These are phyloP conservation scores for Galeopsis tetrahit DNA, from an alignment of 257 asterid genomes.

Conservation along the genomic window DNA sequence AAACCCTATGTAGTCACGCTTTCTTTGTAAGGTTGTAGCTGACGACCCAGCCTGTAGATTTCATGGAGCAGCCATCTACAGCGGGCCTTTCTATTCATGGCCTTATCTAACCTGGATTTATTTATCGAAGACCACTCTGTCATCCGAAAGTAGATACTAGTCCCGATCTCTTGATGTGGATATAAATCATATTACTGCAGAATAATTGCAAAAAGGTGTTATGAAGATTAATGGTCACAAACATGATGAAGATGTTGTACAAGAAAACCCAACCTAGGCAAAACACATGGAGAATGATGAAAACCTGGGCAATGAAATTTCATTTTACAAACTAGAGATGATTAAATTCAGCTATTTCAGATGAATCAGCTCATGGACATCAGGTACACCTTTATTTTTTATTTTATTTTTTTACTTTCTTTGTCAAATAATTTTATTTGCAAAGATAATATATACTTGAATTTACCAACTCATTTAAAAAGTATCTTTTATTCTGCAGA, in stretches of 20 bases:
- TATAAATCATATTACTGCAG: constrained; percentile 42
- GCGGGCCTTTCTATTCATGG: too few relatives aligned
- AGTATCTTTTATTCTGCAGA: too few relatives aligned
- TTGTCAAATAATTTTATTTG: background rate
- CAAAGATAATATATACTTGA: background rate
- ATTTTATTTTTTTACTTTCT: background rate
- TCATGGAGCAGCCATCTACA: constrained; percentile 91
- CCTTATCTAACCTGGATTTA: constrained; percentile 83
- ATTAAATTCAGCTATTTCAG: constrained; percentile 63
- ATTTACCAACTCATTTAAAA: background rate
- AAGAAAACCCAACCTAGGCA: constrained; percentile 60
- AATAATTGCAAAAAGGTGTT: constrained; percentile 50
- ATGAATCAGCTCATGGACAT: constrained; percentile 59
- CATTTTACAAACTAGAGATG: constrained; percentile 94
- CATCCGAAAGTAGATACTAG: constrained; percentile 71
- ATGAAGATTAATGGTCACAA: constrained; percentile 66
- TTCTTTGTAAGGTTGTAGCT: constrained; percentile 60
- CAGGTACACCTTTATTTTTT: constrained; percentile 50
- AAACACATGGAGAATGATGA: constrained; percentile 80
- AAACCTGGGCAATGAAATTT: constrained; percentile 69
- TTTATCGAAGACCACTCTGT: constrained; percentile 86
- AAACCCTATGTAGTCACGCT: too few relatives aligned
- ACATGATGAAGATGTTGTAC: constrained; percentile 51
- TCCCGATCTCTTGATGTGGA: constrained; percentile 41
- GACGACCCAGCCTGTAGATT: constrained; percentile 76